phyloP scores from a whole-genome alignment of 1,284 basidiomycete species.

The Austropuccinia psidii region DNA sequence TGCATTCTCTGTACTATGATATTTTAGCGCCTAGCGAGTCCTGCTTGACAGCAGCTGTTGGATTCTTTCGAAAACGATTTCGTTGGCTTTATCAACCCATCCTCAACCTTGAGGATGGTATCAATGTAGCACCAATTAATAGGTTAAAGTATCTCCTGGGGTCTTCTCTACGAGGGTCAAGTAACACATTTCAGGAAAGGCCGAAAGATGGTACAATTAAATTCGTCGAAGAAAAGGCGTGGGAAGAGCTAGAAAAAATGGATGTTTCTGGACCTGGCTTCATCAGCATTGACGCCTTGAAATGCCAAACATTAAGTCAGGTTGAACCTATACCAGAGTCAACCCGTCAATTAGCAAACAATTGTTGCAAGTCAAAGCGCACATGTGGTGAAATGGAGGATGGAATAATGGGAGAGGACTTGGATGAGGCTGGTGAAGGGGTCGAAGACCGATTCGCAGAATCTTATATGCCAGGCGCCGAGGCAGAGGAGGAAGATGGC shows the following conservation, averaged over 20 bases:
- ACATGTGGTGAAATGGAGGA: neutral
- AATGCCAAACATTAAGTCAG: conserved; percentile 34
- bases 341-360: neutral
- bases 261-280: conserved; percentile 28
- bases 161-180: conserved; percentile 26
- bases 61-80: conserved; percentile 26
- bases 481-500: conserved; percentile 21
- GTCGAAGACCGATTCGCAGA: neutral
- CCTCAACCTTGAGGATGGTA: conserved; percentile 4
- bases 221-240: conserved; percentile 34
- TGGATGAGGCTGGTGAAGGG: neutral
- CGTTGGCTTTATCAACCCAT: conserved; percentile 35
- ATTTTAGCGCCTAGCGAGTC: conserved; percentile 33
- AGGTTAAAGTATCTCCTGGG: conserved; percentile 36
- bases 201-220: conserved; percentile 18
- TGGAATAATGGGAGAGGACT: conserved; percentile 2
- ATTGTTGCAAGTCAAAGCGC: neutral
- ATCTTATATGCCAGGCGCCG: neutral
- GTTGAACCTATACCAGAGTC: conserved; percentile 16
- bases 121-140: conserved; percentile 16
- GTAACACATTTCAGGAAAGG: conserved; percentile 23
- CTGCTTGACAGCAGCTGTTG: conserved; percentile 13
- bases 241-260: conserved; percentile 36
- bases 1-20: neutral
- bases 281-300: conserved; percentile 33